Evolutionary conservation across 805 yeast species (phyloP), one percentile per base, ranked within the genome.

Genomic region (Tetrapisispora taiwanensis): DNA sequence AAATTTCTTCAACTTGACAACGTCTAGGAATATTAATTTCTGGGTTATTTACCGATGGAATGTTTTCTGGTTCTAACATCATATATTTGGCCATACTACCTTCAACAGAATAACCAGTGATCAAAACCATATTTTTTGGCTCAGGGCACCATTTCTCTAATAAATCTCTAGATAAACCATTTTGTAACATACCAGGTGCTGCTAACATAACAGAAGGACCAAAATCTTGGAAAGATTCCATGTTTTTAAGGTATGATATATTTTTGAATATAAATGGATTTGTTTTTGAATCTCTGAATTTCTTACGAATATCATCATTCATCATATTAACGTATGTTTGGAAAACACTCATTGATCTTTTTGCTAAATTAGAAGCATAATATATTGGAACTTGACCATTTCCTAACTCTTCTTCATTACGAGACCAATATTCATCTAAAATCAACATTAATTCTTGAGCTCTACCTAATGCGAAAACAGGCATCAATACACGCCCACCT

Each of bases 101-200:
- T 59, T 92, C 99, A 8, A 92, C 95, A 7, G 97, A 89, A 63
- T 92, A 92, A 69, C 99, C 99, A 0, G 99, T 92, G 60, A 92
- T 65, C 19, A 92, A 75, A 22, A 88, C 79, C 2, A 94, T 71
- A 55, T 92, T 92, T 56, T 86, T 82, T 3, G 94, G 84, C 55
- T 92, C 97, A 0, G 99, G 98, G 5, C 95, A 89, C 99, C 99
- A 92, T 61, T 83, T 78, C 58, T 92, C 99, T 26, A 92, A 71
- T 18, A 92, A 70, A 53, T 84, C 92, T 53, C 99, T 73, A 0
- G 97, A 87, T 3, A 89, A 81, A 49, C 99, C 99, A 60, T 84
- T 89, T 62, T 90, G 98, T 40, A 92, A 70, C 99, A 92, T 92
- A 60, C 99, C 99, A 0, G 99, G 99, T 37, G 95, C 79, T 0